Conservation (phyloP, 2,329 filamentous ascomycete genomes). For the Exutisphaerella laricina region DNA sequence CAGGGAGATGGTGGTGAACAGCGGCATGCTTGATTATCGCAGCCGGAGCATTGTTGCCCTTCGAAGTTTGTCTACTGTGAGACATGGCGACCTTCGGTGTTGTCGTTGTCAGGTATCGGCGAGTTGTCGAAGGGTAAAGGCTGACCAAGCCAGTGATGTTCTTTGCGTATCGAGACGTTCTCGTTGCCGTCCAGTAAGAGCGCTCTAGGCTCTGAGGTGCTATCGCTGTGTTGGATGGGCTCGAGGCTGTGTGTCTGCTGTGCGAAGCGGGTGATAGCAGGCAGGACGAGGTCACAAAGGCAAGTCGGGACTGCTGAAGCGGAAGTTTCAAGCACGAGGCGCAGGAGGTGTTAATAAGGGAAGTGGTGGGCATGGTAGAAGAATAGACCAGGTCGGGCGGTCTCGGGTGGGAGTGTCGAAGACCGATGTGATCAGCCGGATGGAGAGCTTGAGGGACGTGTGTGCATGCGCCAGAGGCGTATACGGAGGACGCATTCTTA, state of each 20-base stretch:
- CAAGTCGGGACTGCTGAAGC: constrained; percentile 1
- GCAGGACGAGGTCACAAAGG: constrained; percentile 1
- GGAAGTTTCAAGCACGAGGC: constrained; percentile 1
- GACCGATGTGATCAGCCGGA: constrained; percentile 3
- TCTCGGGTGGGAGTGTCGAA: not conserved
- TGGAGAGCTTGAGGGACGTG: not conserved
- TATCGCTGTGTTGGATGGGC: not conserved
- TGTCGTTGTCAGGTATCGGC: constrained; percentile 7
- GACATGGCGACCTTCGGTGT: constrained; percentile 8
- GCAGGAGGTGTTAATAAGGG: constrained; percentile 1
- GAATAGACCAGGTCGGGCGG: constrained; percentile 1
- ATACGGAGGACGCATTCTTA: no score
- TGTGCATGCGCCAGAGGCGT: not conserved
- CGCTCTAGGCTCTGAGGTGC: constrained; percentile 2
- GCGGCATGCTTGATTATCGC: constrained; percentile 32
- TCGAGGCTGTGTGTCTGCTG: constrained; percentile 1
- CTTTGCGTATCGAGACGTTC: not conserved
- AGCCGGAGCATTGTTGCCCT: constrained; percentile 22
- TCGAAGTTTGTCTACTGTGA: constrained; percentile 12
- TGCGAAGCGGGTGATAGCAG: constrained; percentile 2
- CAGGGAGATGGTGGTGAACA: constrained; percentile 27
- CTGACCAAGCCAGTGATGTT: not conserved
- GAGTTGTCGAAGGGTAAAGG: not conserved
- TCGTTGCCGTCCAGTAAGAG: no score
- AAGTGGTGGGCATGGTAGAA: constrained; percentile 1